Evolutionary conservation across 179 eudicot species (phyloP), one percentile per base, ranked within the genome.

Genomic region (Drosera spatulata): DNA sequence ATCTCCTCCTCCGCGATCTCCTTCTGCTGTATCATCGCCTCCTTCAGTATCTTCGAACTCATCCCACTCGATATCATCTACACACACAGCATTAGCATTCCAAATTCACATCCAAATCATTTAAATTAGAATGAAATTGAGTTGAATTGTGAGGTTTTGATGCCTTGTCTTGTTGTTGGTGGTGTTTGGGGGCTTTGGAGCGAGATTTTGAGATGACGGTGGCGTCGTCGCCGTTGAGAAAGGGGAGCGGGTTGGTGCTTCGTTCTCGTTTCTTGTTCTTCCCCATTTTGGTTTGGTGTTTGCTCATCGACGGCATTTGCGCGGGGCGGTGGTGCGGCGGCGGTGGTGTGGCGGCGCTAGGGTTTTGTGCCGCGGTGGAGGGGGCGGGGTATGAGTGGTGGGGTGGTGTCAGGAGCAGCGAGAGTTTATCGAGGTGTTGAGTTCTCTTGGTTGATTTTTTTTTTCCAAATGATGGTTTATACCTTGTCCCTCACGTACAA

Each of bases 11-110:
- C 86, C 50, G 81, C 67, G 13, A 91, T 65, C 59, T 91, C 96
- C 71, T 76, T 88, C 69, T 88, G 95, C 78, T 91, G 97, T 46
- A 73, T 49, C 2, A 74, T 60, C 6, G 96, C 96, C 71, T 88
- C 91, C 52, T 64, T 83, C 46, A 91, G 63, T 33, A 88, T 85
- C 73, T 84, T 91, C 6, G 84, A 83, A 63, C 94, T 91, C 71
- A 85, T 70, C 10, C 64, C 73, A 60, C 70, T 63, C 10, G 88
- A 74, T 70, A 91, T 79, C 69, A 70, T 70, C 96, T 91, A 74
- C 61, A 77, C 7, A 58, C 2, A 42, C 33, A 22, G 1, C 33
- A 22, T 22, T 22, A 22, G 33, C 33, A 22, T 22, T 22, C 33
- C 33, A 22, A 22, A 22, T 22, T 22, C 33, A 22, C 33, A 22